Conservation (phyloP, 1,139 yeast species). For the Saccharomyces hybrid region DNA sequence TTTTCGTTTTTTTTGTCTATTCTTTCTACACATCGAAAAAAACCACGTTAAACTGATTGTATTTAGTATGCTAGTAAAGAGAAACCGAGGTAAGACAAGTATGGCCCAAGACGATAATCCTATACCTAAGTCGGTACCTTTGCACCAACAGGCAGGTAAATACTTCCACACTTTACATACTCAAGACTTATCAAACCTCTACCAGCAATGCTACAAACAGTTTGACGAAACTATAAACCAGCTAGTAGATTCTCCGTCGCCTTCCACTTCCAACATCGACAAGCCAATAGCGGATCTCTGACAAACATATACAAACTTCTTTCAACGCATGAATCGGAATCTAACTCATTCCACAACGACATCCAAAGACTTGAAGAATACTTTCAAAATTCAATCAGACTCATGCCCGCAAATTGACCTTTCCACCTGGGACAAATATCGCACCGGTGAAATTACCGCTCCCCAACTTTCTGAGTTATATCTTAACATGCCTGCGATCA, state of each 20-base stretch:
- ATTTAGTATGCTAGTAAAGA: background rate
- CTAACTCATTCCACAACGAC: background rate
- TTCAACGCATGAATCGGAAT: constrained; percentile 1
- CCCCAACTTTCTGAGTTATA: constrained; percentile 9
- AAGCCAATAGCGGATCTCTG: constrained; percentile 6
- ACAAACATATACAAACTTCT: constrained; percentile 5
- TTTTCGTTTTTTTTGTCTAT: background rate
- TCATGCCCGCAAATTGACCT: constrained; percentile 1
- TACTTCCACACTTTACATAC: constrained; percentile 13
- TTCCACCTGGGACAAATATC: constrained; percentile 13
- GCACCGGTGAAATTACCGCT: constrained; percentile 6
- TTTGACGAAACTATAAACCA: constrained; percentile 14
- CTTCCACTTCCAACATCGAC: constrained; percentile 6
- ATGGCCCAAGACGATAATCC: background rate
- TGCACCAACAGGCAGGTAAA: constrained; percentile 14
- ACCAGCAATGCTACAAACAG: constrained; percentile 11
- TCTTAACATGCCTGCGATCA: constrained; percentile 1
- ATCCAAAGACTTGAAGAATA: constrained; percentile 5
- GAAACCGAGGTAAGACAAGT: background rate
- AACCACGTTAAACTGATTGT: background rate
- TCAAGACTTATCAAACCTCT: constrained; percentile 9
- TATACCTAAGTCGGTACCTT: constrained; percentile 15
- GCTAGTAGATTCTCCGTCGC: constrained; percentile 9
- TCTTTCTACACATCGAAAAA: background rate
- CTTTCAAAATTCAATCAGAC: constrained; percentile 7